Conservation (phyloP, 2,329 filamentous ascomycete genomes). For the Neopestalotiopsis clavispora region DNA sequence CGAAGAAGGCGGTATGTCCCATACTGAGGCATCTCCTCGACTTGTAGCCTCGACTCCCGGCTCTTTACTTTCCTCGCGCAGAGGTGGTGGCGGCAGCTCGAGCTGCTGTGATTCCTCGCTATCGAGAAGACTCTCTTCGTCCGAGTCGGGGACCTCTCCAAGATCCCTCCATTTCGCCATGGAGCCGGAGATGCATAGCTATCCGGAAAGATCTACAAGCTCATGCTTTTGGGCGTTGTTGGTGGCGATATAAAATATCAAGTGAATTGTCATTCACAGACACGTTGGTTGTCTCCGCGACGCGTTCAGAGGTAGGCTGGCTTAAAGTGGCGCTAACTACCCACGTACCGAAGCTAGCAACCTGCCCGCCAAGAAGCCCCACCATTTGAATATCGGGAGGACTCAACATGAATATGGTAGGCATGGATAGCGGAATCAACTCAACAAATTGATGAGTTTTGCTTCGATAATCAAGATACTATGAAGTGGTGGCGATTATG, state of each 20-base stretch:
- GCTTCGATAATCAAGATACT: no score
- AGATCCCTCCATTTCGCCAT: slow-evolving; percentile 50
- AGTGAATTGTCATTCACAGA: not conserved
- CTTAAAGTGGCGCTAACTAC: not conserved
- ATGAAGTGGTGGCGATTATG: no score
- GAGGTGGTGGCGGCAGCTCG: slow-evolving; percentile 19
- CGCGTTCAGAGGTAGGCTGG: not conserved
- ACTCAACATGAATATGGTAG: no score
- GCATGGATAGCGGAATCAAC: no score
- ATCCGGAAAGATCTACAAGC: not conserved
- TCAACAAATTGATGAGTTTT: no score
- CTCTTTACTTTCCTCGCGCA: slow-evolving; percentile 13
- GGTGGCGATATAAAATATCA: not conserved
- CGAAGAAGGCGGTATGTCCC: slow-evolving; percentile 37
- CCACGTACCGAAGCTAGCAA: not conserved
- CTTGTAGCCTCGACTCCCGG: slow-evolving; percentile 5
- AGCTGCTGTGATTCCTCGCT: slow-evolving; percentile 37
- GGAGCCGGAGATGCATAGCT: slow-evolving; percentile 35
- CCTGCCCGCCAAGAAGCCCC: not conserved
- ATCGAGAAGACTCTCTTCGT: slow-evolving; percentile 45
- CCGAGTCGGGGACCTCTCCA: slow-evolving; percentile 50
- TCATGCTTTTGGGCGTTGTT: not conserved
- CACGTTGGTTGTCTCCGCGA: not conserved
- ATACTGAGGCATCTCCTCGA: slow-evolving; percentile 26
- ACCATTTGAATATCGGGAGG: not conserved